These are phyloP conservation scores for Choanephora cucurbitarum DNA, from an alignment of 371 early-diverging fungal species.

Conservation along the genomic window DNA sequence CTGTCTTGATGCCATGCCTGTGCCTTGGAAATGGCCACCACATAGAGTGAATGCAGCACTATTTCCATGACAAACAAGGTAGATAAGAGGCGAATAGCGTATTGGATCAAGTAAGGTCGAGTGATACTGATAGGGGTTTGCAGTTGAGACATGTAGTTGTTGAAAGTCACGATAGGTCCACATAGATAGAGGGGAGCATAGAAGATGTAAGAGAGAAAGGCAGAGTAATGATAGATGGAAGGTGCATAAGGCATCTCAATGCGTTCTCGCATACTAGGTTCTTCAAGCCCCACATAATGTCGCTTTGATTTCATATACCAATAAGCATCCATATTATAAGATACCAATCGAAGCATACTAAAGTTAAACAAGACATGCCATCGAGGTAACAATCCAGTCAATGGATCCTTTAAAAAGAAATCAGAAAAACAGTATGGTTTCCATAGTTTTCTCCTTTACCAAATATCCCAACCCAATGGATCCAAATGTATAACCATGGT, in stretches of 20 bases:
- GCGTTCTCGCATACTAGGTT: conserved; percentile 47
- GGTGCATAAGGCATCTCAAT: conserved; percentile 52
- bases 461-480: conserved; percentile 39
- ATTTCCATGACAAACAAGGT: conserved; percentile 78
- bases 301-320: conserved; percentile 51
- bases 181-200: conserved; percentile 93
- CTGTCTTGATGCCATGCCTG: conserved; percentile 76
- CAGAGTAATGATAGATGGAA: conserved; percentile 71
- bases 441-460: conserved; percentile 67
- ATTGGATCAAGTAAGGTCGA: conserved; percentile 32
- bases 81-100: conserved; percentile 53
- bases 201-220: conserved; percentile 79
- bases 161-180: conserved; percentile 95
- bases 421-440: too few relatives aligned
- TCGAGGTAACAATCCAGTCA: conserved; percentile 52
- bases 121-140: conserved; percentile 50
- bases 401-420: conserved; percentile 37
- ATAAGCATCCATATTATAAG: conserved; percentile 91
- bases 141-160: conserved; percentile 87
- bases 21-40: conserved; percentile 84
- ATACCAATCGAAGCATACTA: conserved; percentile 85
- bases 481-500: conserved; percentile 71
- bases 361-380: conserved; percentile 95
- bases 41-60: conserved; percentile 78
- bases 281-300: background rate